A percentile compares a stretch with the other conserved stretches of the same genome.
Evolutionary conservation across 2,329 filamentous ascomycete genomes (phyloP).

Genomic region (Pseudogymnoascus sp.): DNA sequence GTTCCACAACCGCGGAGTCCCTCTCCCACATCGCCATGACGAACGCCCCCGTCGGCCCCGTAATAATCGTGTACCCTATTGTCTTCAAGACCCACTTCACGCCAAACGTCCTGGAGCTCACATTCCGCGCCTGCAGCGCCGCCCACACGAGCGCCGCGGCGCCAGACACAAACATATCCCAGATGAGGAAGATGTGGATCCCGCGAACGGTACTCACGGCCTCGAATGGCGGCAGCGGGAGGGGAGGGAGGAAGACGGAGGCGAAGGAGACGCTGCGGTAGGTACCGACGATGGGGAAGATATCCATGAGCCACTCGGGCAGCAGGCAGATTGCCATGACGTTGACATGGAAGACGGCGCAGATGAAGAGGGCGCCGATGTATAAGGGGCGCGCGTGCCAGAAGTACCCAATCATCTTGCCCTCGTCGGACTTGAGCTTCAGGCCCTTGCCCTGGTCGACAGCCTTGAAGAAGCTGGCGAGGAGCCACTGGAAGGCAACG

Average conservation of each 20-base stretch:
- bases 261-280: neutral
- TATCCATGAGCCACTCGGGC: neutral
- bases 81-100: neutral
- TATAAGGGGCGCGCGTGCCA: neutral
- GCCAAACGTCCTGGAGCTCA: neutral
- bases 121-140: neutral
- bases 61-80: neutral
- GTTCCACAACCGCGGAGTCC: neutral
- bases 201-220: neutral
- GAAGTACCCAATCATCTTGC: neutral
- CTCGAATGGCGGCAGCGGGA: neutral
- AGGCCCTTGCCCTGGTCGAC: neutral
- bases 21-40: slow-evolving; percentile 9
- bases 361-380: neutral
- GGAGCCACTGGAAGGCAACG: neutral
- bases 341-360: neutral
- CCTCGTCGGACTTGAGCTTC: neutral
- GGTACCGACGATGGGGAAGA: neutral
- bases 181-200: neutral
- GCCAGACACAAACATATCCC: neutral
- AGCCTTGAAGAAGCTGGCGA: neutral
- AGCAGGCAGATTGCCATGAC: neutral
- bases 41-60: neutral
- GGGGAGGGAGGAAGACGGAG: neutral
- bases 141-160: neutral